Base-by-base conservation (phyloP, 2,329 filamentous ascomycete genomes). In the Penicillium sp. region DNA sequence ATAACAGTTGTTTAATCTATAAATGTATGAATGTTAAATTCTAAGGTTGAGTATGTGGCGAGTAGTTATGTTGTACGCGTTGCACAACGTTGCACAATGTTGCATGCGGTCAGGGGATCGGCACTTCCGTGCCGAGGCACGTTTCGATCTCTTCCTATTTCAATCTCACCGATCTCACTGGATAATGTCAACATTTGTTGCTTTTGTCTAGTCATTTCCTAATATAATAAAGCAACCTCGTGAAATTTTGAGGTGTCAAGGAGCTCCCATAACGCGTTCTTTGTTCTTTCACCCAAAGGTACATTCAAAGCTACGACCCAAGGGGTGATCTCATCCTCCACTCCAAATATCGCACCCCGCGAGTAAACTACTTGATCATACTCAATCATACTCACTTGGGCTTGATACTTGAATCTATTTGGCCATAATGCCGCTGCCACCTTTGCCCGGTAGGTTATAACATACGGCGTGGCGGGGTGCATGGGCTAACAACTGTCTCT, bases 111-210 rank as follows among this genome's bases (percentile, higher is more conserved):
- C 31, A 49, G 49, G 38, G 40, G 51, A 56, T 52, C 56, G 55
- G 45, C 50, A 23, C 35, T 6, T 17, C 31, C 38, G 48, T 55
- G 56, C 58, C 58, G 58, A 60, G 58, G 58, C 42, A 55, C 41
- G 38, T 54, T 50, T 37, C 15, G 21, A 31, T n/a, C 29, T 25
- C n/a, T 35, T 40, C 51, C 38, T 40, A 13, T 38, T 33, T 40
- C 38, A 50, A 23, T 45, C 21, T 27, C 46, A n/a, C 38, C n/a
- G 12, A 41, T n/a, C 6, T 23, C 29, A 35, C 17, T n/a, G 25
- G 9, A 23, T 21, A 13, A 17, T 4, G 33, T 12, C 35, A 19
- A 29, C 8, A 6, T 31, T 23, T 25, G 5, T 17, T 29, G 15
- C n/a, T 19, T 21, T 49, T 19, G 12, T 37, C 15, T 19, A 19